Base-by-base conservation (phyloP, 1,139 yeast genomes). In the Nakaseomyces uthaithaninus region DNA sequence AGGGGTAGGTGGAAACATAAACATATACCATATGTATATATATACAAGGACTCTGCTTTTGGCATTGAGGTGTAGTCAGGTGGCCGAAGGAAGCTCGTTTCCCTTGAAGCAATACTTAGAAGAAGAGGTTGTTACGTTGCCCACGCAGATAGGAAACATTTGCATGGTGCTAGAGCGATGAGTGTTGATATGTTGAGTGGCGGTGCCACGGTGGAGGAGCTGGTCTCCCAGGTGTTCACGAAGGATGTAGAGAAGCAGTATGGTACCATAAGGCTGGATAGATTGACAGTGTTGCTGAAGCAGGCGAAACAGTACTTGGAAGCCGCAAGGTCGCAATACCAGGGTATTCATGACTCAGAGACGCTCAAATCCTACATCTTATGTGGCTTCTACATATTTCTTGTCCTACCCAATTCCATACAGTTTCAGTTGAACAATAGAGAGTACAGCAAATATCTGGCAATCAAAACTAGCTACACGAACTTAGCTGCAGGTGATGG, bases 351-450 rank as follows among this genome's bases (percentile, higher is more conserved):
- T 7, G 11, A 9, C 7, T 14, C 4, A 2, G 20, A 16, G 12
- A 17, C 22, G 7, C 18, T 17, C 12, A 16, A 17, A n/a, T 3
- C 16, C 12, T 28, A 28, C n/a, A 14, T 23, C 10, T 2, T 11
- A 4, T 20, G 33, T 2, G 20, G 22, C 18, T 60, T 60, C 43
- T 62, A 63, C 39, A 42, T 65, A 2, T 63, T 53, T 44, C 44
- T 62, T 23, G 57, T 64, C n/a, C 57, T 65, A 12, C 69, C 69
- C n/a, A 56, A 50, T 24, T 63, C 67, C 2, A 60, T 59, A 26
- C 67, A 65, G 44, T 65, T 64, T 41, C 66, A 63, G 42, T 50
- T 65, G 18, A 62, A 59, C 45, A 64, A 64, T 45, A 64, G 60
- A 43, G 61, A 64, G 42, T 61, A 57, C 41, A 58, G 59, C 22